phyloP scores from a whole-genome alignment of 2,329 filamentous ascomycete genomes.

The Didymella pomorum region DNA sequence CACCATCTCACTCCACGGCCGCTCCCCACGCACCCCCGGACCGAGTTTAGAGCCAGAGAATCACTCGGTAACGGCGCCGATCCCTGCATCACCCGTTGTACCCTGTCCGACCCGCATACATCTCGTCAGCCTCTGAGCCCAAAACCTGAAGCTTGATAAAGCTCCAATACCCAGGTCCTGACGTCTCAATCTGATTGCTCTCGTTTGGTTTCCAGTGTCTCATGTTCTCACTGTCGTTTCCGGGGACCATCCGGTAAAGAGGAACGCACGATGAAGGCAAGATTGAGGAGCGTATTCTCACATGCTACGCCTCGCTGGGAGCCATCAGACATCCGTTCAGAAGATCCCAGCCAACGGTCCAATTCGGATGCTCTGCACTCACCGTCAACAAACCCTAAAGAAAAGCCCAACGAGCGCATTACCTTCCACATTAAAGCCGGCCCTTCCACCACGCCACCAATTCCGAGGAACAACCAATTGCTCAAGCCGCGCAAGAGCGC shows the following conservation, averaged over 20 bases:
- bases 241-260: too few relatives aligned
- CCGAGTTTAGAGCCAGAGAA: constrained; percentile 13
- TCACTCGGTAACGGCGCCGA: constrained; percentile 12
- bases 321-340: constrained; percentile 18
- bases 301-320: constrained; percentile 18
- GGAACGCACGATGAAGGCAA: constrained; percentile 10
- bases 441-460: background rate
- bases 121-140: constrained; percentile 12
- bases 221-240: background rate
- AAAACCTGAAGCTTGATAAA: constrained; percentile 14
- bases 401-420: constrained; percentile 8
- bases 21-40: constrained; percentile 15
- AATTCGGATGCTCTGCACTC: constrained; percentile 8
- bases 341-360: constrained; percentile 10
- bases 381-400: background rate
- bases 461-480: constrained; percentile 20
- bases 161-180: constrained; percentile 2
- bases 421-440: constrained; percentile 16
- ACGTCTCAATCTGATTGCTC: constrained; percentile 1
- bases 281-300: constrained; percentile 15
- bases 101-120: constrained; percentile 12
- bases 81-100: constrained; percentile 15
- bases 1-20: constrained; percentile 17
- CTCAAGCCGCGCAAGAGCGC: constrained; percentile 35
- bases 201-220: background rate